Base-by-base conservation (phyloP, 139 green algal species). In the Cymbomonas tetramitiformis region DNA sequence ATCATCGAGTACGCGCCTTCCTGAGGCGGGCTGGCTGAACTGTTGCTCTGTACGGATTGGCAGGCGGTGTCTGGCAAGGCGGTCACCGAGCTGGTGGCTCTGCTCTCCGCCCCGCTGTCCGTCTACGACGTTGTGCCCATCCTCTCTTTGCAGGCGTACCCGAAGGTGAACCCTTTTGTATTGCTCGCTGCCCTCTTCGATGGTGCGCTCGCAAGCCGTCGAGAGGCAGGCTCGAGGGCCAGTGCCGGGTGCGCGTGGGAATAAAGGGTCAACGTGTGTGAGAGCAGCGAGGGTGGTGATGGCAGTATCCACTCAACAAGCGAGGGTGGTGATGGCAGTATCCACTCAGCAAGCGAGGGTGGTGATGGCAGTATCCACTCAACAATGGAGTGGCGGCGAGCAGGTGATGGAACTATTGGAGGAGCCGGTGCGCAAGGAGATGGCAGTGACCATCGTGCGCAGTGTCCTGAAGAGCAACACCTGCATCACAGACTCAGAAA, bases 351-450 rank as follows among this genome's bases (percentile, higher is more conserved):
- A n/a, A n/a, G n/a, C n/a, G n/a, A n/a, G n/a, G n/a, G n/a, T n/a
- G n/a, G n/a, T n/a, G n/a, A n/a, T n/a, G n/a, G n/a, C n/a, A n/a
- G n/a, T n/a, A n/a, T n/a, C n/a, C n/a, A n/a, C n/a, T n/a, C n/a
- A n/a, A n/a, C n/a, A n/a, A n/a, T n/a, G n/a, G n/a, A n/a, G n/a
- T n/a, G n/a, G n/a, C n/a, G n/a, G n/a, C n/a, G n/a, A n/a, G n/a
- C n/a, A n/a, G n/a, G n/a, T 96, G 25, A 86, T 95, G 73, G 65
- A 53, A 25, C 70, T 93, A 51, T 74, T 96, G 56, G 56, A 70
- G 4, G 69, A 73, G 4, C 56, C 44, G 28, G 81, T 65, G 1
- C 74, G 77, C 51, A 85, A 85, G 63, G 79, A 87, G 36, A 79
- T 95, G 75, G 85, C 86, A 0, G 62, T 82, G 31, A 65, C 73